phyloP scores from a whole-genome alignment of 2,329 filamentous ascomycete genomes.

The Cadophora luteo-olivacea region DNA sequence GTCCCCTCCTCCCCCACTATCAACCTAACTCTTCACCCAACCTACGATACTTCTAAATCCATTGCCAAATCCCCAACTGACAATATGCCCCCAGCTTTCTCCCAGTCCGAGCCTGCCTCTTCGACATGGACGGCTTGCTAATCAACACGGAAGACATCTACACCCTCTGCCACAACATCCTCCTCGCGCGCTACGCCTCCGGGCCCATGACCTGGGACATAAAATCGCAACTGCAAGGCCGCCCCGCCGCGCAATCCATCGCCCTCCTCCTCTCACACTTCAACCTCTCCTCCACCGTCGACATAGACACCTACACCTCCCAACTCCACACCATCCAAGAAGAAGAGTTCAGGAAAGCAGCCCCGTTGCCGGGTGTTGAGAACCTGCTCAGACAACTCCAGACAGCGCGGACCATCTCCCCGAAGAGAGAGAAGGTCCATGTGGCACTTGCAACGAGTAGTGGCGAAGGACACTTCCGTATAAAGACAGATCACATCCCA shows the following conservation, averaged over 20 bases:
- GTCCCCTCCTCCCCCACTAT: conserved; percentile 4
- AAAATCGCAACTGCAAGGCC: conserved; percentile 76
- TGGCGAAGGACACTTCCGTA: conserved; percentile 52
- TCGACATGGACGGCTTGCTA: conserved; percentile 98
- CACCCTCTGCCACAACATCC: conserved; percentile 80
- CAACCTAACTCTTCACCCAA: not conserved
- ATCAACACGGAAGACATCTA: conserved; percentile 93
- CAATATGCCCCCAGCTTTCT: conserved; percentile 63
- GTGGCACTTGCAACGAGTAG: conserved; percentile 84
- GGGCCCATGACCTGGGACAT: conserved; percentile 85
- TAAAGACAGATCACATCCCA: conserved; percentile 54
- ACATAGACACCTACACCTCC: conserved; percentile 54
- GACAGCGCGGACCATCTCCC: conserved; percentile 30
- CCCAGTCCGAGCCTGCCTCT: conserved; percentile 86
- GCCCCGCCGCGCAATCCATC: conserved; percentile 49
- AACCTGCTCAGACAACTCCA: conserved; percentile 67
- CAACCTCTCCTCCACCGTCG: conserved; percentile 62
- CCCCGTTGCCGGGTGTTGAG: conserved; percentile 79
- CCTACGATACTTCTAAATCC: no score
- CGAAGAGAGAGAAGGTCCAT: conserved; percentile 58
- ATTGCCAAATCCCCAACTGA: not conserved
- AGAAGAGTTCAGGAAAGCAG: conserved; percentile 72
- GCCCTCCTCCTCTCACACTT: conserved; percentile 81
- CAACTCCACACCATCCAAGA: conserved; percentile 69
- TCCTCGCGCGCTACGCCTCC: conserved; percentile 76